A percentile compares a stretch with the other conserved stretches of the same genome.
phyloP scores from a whole-genome alignment of 2,329 filamentous ascomycete species.

The Ceratocystis destructans region DNA sequence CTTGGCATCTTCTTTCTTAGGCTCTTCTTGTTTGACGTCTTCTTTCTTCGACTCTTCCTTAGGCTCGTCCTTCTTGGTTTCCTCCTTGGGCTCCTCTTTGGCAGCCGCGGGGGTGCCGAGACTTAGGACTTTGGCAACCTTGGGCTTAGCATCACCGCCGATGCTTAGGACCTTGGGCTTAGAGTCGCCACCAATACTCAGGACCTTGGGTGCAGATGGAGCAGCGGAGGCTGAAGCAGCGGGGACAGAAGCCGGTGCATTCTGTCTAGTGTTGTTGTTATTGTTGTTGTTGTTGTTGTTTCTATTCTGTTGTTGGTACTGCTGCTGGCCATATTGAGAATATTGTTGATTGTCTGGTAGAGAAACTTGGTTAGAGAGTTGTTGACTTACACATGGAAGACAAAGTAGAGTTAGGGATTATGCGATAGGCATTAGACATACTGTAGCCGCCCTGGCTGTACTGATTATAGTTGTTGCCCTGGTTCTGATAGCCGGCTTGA shows the following conservation, averaged over 20 bases:
- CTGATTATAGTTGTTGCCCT: slow-evolving; percentile 34
- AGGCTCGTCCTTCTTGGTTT: slow-evolving; percentile 12
- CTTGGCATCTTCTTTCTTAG: slow-evolving; percentile 35
- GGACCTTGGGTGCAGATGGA: slow-evolving; percentile 39
- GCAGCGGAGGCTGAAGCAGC: slow-evolving; percentile 33
- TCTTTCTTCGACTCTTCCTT: slow-evolving; percentile 30
- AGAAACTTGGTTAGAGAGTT: background rate
- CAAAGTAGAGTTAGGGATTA: slow-evolving; percentile 5
- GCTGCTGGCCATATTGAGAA: slow-evolving; percentile 37
- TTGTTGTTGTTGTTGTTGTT: slow-evolving; percentile 30
- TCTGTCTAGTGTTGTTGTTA: slow-evolving; percentile 30
- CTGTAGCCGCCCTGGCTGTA: slow-evolving; percentile 37
- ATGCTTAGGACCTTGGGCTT: slow-evolving; percentile 65
- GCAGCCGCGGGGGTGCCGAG: slow-evolving; percentile 27
- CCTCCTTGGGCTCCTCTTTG: slow-evolving; percentile 14
- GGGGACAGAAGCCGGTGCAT: slow-evolving; percentile 34
- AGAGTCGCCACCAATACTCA: slow-evolving; percentile 53
- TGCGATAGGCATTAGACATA: slow-evolving; percentile 9
- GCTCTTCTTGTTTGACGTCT: slow-evolving; percentile 37
- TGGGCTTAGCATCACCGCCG: slow-evolving; percentile 44
- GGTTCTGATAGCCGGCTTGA: slow-evolving; percentile 26
- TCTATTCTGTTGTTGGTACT: slow-evolving; percentile 33
- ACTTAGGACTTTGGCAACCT: slow-evolving; percentile 33
- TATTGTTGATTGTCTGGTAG: slow-evolving; percentile 20
- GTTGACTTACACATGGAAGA: background rate